Base-by-base conservation (phyloP, 139 green algal genomes). In the Edaphochlamys debaryana region DNA sequence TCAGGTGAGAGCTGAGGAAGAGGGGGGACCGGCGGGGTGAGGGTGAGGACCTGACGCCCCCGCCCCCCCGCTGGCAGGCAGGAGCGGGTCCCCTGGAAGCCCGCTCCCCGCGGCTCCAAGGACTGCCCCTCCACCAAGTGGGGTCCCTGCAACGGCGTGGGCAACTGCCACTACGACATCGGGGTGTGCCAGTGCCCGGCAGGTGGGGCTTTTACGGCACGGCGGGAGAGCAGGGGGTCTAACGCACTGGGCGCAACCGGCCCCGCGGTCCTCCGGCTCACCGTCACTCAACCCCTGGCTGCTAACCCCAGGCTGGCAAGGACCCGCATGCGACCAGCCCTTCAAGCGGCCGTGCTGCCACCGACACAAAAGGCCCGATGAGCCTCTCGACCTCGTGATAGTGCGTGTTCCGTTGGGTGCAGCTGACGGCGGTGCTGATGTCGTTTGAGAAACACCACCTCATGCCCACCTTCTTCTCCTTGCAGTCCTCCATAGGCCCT, bases 91-190 rank as follows among this genome's bases (percentile, higher is more conserved):
- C 15, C 73, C 17, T 85, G 70, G 70, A 87, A 71, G 80, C 41
- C 45, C 13, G n/a, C 32, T 20, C 77, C 77, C 19, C 77, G 77
- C 11, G 77, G 77, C 63, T 40, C 17, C 45, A 83, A 75, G 32
- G 77, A 73, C 0, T 83, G 77, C 63, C 77, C 77, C 63, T 30
- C 4, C 25, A 83, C 77, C 34, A 74, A 74, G 45, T 83, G 77
- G 77, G 77, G 77, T 6, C 42, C 77, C 27, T 83, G 77, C 62
- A 83, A 83, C 77, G 64, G 77, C 34, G 64, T 83, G 17, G 77
- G 77, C 22, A 74, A 74, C 32, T 83, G 77, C 42, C 63, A 83
- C 32, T 83, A 83, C 64, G 77, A 83, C 76, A 74, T 74, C 29
- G 76, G 76, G 9, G 42, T 83, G 6, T 83, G 77, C 45, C 63